Evolutionary conservation across 768 basidiomycete species (phyloP).

Genomic region (Gautieria morchelliformis): DNA sequence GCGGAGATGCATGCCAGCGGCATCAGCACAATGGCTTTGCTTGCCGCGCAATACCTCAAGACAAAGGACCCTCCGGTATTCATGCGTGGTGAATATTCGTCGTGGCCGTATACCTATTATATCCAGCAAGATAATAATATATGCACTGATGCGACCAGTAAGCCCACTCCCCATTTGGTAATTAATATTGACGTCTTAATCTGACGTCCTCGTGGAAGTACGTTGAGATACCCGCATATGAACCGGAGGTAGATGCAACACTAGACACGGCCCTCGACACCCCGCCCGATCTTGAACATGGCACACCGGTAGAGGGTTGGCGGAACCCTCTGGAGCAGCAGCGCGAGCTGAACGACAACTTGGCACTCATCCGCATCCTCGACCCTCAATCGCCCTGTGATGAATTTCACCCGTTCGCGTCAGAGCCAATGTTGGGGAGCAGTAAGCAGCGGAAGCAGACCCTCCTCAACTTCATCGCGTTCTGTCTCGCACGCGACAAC

Average conservation of each 20-base stretch:
- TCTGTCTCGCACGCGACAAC: constrained; percentile 1
- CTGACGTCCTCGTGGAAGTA: no score
- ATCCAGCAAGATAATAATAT: no score
- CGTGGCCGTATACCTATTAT: no score
- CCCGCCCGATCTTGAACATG: neutral
- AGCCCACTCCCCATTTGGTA: no score
- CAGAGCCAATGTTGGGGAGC: neutral
- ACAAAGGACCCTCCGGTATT: no score
- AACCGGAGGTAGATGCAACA: neutral
- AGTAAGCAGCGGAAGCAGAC: neutral
- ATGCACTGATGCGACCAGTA: no score
- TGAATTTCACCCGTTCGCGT: constrained; percentile 9
- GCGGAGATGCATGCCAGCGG: neutral
- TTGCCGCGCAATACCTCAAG: neutral
- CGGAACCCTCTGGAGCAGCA: neutral
- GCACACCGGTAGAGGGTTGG: neutral
- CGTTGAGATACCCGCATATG: neutral
- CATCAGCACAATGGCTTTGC: neutral
- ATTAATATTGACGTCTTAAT: no score
- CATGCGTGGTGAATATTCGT: no score
- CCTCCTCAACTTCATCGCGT: constrained; percentile 7
- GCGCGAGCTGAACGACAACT: constrained; percentile 5
- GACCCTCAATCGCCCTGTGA: neutral
- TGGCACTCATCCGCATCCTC: constrained; percentile 6
- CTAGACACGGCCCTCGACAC: neutral